Evolutionary conservation across 768 basidiomycete species (phyloP).

Genomic region (Serendipita sp.): DNA sequence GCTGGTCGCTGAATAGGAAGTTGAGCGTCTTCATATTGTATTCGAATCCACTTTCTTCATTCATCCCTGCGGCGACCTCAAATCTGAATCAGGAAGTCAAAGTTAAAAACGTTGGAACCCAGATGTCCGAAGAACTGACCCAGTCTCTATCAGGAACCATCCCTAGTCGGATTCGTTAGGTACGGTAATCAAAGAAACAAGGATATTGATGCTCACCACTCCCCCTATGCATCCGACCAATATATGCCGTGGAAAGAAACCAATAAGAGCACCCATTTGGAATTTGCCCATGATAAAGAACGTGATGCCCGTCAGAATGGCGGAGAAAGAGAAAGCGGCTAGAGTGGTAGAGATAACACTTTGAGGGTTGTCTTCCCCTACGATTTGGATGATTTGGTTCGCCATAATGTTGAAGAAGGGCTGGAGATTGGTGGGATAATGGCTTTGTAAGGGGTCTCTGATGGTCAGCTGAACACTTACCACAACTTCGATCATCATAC

Average conservation of each 20-base stretch:
- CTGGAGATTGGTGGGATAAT: constrained; percentile 22
- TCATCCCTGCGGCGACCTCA: constrained; percentile 67
- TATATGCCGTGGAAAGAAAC: constrained; percentile 94
- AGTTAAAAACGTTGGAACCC: background rate
- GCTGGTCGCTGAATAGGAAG: constrained; percentile 46
- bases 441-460: background rate
- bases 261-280: constrained; percentile 68
- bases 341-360: constrained; percentile 86
- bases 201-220: constrained; percentile 24
- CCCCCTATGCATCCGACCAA: constrained; percentile 45
- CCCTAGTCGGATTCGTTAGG: constrained; percentile 12
- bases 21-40: constrained; percentile 49
- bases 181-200: background rate
- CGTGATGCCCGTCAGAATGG: constrained; percentile 66
- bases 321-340: constrained; percentile 72
- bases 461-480: constrained; percentile 28
- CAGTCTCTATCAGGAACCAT: constrained; percentile 78
- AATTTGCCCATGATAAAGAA: constrained; percentile 81
- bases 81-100: constrained; percentile 30
- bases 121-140: constrained; percentile 28
- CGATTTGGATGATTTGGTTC: constrained; percentile 49
- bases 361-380: constrained; percentile 50
- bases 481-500: constrained; percentile 98
- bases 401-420: constrained; percentile 94
- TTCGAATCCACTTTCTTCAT: constrained; percentile 56